These are phyloP conservation scores for Rhizoclosmatium sp. DNA, from an alignment of 192 early-diverging fungal genomes.

Conservation along the genomic window DNA sequence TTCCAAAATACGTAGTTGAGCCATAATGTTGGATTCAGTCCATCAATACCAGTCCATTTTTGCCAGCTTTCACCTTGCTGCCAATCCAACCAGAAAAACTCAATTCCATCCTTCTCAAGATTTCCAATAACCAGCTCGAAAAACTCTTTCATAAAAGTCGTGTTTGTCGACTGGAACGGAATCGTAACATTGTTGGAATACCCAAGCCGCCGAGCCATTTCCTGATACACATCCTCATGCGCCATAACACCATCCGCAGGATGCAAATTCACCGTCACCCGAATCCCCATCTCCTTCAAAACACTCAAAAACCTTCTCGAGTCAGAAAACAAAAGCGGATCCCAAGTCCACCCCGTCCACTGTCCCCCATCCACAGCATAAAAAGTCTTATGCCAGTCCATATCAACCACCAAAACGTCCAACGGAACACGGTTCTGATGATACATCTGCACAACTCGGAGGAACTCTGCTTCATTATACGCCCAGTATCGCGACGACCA, in stretches of 20 bases:
- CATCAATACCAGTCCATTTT: constrained; percentile 1
- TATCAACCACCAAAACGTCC: constrained; percentile 17
- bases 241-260: constrained; percentile 8
- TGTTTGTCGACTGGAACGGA: constrained; percentile 15
- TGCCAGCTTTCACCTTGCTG: constrained; percentile 12
- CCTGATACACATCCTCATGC: constrained; percentile 14
- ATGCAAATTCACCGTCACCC: constrained; percentile 9
- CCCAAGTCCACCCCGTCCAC: constrained; percentile 25
- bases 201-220: constrained; percentile 1
- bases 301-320: neutral
- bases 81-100: constrained; percentile 29
- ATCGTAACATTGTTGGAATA: neutral
- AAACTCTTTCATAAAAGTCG: constrained; percentile 22
- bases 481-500: constrained; percentile 21
- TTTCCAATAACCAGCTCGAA: neutral
- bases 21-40: constrained; percentile 24
- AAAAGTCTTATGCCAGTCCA: constrained; percentile 13
- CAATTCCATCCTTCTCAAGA: constrained; percentile 8
- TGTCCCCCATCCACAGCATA: constrained; percentile 2
- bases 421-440: constrained; percentile 1
- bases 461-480: constrained; percentile 6
- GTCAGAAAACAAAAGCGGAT: neutral
- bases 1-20: constrained; percentile 25
- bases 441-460: neutral
- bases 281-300: constrained; percentile 8